These are phyloP conservation scores for Ploettnerulaceae sp. DNA, from an alignment of 2,329 filamentous ascomycete genomes.

Conservation along the genomic window DNA sequence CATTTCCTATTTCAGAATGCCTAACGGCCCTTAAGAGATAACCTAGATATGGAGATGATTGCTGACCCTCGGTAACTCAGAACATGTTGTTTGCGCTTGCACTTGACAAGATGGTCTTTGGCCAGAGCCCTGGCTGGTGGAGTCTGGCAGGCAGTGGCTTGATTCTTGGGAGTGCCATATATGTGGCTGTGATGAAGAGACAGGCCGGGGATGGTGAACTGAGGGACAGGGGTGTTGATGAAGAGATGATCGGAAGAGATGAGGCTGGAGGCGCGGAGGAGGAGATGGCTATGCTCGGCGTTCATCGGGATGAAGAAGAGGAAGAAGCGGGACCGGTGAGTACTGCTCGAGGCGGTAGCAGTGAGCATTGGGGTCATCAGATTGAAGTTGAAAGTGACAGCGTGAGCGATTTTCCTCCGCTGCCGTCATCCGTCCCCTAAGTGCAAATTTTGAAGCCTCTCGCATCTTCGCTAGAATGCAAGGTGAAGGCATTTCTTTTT, in stretches of 20 bases:
- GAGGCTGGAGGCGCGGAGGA: constrained; percentile 11
- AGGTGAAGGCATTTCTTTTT: constrained; percentile 1
- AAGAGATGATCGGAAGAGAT: constrained; percentile 1
- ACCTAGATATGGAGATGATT: too few species aligned
- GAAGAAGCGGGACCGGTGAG: not conserved
- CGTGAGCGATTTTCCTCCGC: not conserved
- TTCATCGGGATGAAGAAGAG: constrained; percentile 5
- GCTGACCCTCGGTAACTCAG: too few species aligned
- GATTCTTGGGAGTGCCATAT: constrained; percentile 61
- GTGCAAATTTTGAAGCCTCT: not conserved
- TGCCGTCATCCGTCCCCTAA: not conserved
- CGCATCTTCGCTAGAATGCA: not conserved
- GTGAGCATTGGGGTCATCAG: too few species aligned
- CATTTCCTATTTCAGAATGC: too few species aligned
- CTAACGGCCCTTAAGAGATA: too few species aligned
- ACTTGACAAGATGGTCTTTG: constrained; percentile 61
- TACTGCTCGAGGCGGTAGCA: not conserved
- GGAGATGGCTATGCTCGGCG: constrained; percentile 19
- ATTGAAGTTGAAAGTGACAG: not conserved
- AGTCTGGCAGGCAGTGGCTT: constrained; percentile 57
- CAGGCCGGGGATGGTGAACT: constrained; percentile 4
- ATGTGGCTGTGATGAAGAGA: constrained; percentile 47
- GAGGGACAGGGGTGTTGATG: constrained; percentile 6
- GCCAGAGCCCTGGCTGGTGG: constrained; percentile 50
- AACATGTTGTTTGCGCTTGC: constrained; percentile 65